Evolutionary conservation across 345 rosid genomes (phyloP).

Genomic region (Sonneratia alba): DNA sequence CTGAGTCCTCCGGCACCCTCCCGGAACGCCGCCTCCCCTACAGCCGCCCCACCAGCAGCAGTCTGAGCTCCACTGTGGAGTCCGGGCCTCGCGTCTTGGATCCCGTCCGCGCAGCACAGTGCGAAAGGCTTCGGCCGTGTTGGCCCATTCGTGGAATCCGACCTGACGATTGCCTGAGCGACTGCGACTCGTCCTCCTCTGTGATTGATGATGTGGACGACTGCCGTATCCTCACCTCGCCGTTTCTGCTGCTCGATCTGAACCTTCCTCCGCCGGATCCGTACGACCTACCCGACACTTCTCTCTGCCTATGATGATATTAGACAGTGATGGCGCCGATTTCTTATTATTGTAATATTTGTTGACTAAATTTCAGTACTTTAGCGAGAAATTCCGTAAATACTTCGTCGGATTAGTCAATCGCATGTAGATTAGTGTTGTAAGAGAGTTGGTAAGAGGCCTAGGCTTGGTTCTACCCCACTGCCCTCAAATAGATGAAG

Average conservation of each 20-base stretch:
- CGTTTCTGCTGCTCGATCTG: slow-evolving; percentile 32
- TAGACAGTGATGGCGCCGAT: background rate
- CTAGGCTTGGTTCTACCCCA: background rate
- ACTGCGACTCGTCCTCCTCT: slow-evolving; percentile 40
- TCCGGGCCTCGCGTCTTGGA: slow-evolving; percentile 58
- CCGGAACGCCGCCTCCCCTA: background rate
- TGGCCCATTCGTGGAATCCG: slow-evolving; percentile 3
- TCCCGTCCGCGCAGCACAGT: slow-evolving; percentile 6
- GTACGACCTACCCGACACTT: slow-evolving; percentile 20
- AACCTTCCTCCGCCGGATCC: slow-evolving; percentile 28
- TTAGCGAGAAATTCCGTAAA: background rate
- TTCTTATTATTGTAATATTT: too few relatives aligned
- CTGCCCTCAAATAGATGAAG: background rate
- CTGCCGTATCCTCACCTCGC: slow-evolving; percentile 19
- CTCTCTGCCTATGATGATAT: slow-evolving; percentile 27
- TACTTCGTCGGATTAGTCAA: background rate
- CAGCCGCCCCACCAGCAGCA: slow-evolving; percentile 65
- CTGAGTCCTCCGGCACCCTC: slow-evolving; percentile 1
- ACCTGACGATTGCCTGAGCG: slow-evolving; percentile 34
- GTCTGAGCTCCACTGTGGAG: slow-evolving; percentile 93
- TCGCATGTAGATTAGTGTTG: background rate
- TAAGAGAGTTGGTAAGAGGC: background rate
- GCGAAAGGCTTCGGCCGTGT: background rate
- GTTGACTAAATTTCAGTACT: slow-evolving; percentile 1
- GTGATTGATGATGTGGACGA: slow-evolving; percentile 33